phyloP scores from a whole-genome alignment of 2,329 filamentous ascomycete species.

The Trichoderma semiorbis region DNA sequence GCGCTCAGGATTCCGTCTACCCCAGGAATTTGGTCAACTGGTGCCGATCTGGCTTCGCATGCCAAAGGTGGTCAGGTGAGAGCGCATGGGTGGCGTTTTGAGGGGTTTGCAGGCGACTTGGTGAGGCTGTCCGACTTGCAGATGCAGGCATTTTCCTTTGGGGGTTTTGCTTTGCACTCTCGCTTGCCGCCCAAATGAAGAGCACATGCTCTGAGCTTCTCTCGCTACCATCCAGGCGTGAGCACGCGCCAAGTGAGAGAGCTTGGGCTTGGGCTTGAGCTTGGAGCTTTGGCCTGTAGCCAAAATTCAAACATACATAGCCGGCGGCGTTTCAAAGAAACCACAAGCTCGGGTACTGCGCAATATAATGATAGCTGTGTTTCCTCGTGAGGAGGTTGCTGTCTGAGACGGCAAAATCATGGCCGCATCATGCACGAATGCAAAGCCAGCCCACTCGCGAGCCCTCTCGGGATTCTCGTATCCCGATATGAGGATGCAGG shows the following conservation, averaged over 20 bases:
- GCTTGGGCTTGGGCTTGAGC: not conserved
- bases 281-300: not conserved
- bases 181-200: not conserved
- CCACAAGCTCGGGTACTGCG: not conserved
- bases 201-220: not conserved
- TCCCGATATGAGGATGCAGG: slow-evolving; percentile 12
- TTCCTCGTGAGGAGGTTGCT: not conserved
- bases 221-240: not conserved
- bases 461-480: slow-evolving; percentile 3
- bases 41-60: slow-evolving; percentile 15
- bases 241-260: not conserved
- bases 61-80: slow-evolving; percentile 11
- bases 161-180: not conserved
- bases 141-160: not conserved
- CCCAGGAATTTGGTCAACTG: slow-evolving; percentile 2
- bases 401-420: not conserved
- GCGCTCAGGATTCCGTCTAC: not conserved
- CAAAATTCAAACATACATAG: not conserved
- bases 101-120: not conserved
- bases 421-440: slow-evolving; percentile 1
- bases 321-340: not conserved
- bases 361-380: not conserved
- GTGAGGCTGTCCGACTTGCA: not conserved
- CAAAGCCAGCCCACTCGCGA: not conserved
- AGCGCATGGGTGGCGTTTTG: slow-evolving; percentile 7